A percentile compares a stretch with the other conserved stretches of the same genome.
Conservation (phyloP, 2,329 filamentous ascomycete species). For the Clonostachys sp. region DNA sequence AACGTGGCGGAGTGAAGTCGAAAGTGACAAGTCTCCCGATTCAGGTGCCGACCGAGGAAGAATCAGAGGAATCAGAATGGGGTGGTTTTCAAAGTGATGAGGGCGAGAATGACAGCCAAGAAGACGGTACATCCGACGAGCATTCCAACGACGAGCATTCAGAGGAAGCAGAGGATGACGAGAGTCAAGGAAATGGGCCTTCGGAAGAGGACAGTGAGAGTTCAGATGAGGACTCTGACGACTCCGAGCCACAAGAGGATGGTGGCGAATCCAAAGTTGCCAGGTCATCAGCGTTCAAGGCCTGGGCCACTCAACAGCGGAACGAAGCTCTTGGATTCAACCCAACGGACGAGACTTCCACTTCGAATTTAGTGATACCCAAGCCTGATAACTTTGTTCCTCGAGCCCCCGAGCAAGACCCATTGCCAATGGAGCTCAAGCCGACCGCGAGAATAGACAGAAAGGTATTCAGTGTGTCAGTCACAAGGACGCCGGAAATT, state of each 20-base stretch:
- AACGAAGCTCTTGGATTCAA: slow-evolving; percentile 74
- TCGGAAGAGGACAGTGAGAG: slow-evolving; percentile 4
- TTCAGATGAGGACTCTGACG: slow-evolving; percentile 13
- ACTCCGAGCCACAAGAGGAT: slow-evolving; percentile 20
- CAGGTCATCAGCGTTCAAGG: slow-evolving; percentile 72
- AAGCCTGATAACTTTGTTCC: slow-evolving; percentile 60
- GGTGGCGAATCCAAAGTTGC: slow-evolving; percentile 19
- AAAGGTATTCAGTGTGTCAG: slow-evolving; percentile 71
- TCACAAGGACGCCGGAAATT: slow-evolving; percentile 67
- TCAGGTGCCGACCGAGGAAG: slow-evolving; percentile 32
- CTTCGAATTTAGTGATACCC: slow-evolving; percentile 44
- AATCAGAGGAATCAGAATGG: slow-evolving; percentile 48
- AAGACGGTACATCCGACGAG: slow-evolving; percentile 11
- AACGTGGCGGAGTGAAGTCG: slow-evolving; percentile 56
- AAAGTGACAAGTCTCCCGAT: slow-evolving; percentile 37
- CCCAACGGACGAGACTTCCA: slow-evolving; percentile 32
- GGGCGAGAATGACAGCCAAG: slow-evolving; percentile 15
- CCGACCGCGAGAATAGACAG: slow-evolving; percentile 56
- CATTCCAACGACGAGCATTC: background rate
- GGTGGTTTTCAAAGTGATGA: slow-evolving; percentile 44
- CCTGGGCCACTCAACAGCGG: slow-evolving; percentile 83
- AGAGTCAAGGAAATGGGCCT: slow-evolving; percentile 13
- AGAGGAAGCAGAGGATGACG: slow-evolving; percentile 13
- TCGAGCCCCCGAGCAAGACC: slow-evolving; percentile 65
- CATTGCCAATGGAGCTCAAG: slow-evolving; percentile 61